A percentile compares a stretch with the other conserved stretches of the same genome.
phyloP scores from a whole-genome alignment of 208 protist genomes.

The Leishmania braziliensis region DNA sequence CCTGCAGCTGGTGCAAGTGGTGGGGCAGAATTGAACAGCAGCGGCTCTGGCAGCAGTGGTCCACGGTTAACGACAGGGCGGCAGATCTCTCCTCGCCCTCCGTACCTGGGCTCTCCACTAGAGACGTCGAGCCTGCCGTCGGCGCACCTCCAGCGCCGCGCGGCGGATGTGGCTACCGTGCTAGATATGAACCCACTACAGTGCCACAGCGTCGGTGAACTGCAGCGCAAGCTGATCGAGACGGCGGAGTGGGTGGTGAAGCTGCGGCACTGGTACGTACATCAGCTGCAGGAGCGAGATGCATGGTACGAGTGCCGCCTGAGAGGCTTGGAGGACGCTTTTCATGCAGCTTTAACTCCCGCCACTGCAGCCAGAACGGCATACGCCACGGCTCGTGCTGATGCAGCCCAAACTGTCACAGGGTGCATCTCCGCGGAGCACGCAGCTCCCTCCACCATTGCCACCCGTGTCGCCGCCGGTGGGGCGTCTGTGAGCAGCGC shows the following conservation, averaged over 20 bases:
- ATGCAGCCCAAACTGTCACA: too few species aligned
- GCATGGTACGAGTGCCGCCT: constrained; percentile 53
- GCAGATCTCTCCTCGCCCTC: constrained; percentile 24
- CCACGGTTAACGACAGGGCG: background rate
- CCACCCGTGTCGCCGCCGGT: background rate
- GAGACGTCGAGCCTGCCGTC: constrained; percentile 25
- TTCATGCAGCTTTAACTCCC: background rate
- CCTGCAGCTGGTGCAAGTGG: constrained; percentile 3
- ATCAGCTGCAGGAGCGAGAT: constrained; percentile 55
- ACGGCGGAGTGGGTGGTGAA: constrained; percentile 54
- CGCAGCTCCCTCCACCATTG: background rate
- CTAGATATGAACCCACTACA: constrained; percentile 64
- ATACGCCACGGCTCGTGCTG: background rate
- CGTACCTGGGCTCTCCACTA: constrained; percentile 21
- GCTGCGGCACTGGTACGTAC: constrained; percentile 53
- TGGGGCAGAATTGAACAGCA: constrained; percentile 4
- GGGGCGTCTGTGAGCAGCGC: background rate
- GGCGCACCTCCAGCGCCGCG: constrained; percentile 44
- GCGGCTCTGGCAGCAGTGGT: constrained; percentile 5
- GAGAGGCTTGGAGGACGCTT: constrained; percentile 30
- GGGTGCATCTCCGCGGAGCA: background rate
- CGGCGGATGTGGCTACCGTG: constrained; percentile 49
- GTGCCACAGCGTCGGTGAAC: constrained; percentile 42
- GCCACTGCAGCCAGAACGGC: background rate
- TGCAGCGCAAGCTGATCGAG: constrained; percentile 72